A percentile compares a stretch with the other conserved stretches of the same genome.
These are phyloP conservation scores for Leccinum variicolor DNA, from an alignment of 768 basidiomycete genomes.

Conservation along the genomic window DNA sequence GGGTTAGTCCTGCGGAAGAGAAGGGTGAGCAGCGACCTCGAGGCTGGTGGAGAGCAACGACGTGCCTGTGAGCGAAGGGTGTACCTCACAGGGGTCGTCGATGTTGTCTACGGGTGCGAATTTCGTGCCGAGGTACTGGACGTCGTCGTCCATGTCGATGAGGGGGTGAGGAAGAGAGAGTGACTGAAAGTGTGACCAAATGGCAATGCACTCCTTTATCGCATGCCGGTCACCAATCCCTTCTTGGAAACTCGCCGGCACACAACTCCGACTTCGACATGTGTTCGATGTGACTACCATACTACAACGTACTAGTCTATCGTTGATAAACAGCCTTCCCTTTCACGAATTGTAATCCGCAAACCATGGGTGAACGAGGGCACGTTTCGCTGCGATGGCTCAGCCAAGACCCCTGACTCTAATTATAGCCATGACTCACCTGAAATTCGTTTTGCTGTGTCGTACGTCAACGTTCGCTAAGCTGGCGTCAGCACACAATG, in stretches of 20 bases:
- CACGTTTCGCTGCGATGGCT: constrained; percentile 50
- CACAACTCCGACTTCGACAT: constrained; percentile 1
- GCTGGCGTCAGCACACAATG: constrained; percentile 1
- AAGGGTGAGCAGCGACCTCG: constrained; percentile 8
- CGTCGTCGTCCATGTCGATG: constrained; percentile 51
- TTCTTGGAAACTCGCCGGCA: constrained; percentile 25
- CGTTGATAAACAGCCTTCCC: not conserved
- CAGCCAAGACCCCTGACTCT: not conserved
- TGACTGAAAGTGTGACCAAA: constrained; percentile 25
- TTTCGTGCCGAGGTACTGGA: constrained; percentile 54
- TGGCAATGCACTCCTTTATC: constrained; percentile 33
- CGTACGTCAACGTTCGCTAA: constrained; percentile 74
- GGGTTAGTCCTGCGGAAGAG: constrained; percentile 46
- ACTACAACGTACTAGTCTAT: constrained; percentile 26
- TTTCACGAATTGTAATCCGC: constrained; percentile 43
- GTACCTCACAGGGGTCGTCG: constrained; percentile 24
- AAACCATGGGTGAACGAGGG: constrained; percentile 47
- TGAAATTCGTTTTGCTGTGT: constrained; percentile 89
- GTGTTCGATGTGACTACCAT: not conserved
- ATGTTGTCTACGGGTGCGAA: constrained; percentile 28
- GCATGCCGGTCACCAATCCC: constrained; percentile 19
- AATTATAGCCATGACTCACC: constrained; percentile 45
- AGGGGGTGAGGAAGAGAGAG: constrained; percentile 17
- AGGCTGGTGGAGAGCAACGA: constrained; percentile 18
- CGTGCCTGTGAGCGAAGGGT: constrained; percentile 43